phyloP scores from a whole-genome alignment of 2,329 filamentous ascomycete genomes.

The Cephalotrichum gorgonifer region DNA sequence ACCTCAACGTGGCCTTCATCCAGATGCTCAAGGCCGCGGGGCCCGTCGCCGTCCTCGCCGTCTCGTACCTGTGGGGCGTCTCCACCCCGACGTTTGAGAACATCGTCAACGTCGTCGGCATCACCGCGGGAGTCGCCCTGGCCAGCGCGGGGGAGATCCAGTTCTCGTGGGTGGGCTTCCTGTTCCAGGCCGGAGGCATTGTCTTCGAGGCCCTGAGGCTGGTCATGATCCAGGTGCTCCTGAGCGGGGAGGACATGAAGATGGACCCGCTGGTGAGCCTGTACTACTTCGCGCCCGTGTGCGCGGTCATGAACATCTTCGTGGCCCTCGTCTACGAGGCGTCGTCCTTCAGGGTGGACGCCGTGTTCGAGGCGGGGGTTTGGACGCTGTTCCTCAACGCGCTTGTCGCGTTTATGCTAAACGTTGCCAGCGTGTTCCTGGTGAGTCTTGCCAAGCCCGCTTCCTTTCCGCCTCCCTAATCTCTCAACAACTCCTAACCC shows the following conservation, averaged over 20 bases:
- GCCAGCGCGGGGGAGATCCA: slow-evolving; percentile 55
- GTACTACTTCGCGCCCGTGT: slow-evolving; percentile 84
- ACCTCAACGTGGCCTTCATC: slow-evolving; percentile 58
- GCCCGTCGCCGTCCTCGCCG: slow-evolving; percentile 56
- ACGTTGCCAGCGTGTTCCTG: slow-evolving; percentile 77
- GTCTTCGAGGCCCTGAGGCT: slow-evolving; percentile 72
- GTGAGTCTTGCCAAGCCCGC: slow-evolving; percentile 37
- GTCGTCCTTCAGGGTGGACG: slow-evolving; percentile 51
- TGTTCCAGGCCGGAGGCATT: slow-evolving; percentile 65
- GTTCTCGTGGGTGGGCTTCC: slow-evolving; percentile 55
- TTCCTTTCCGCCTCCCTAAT: neutral
- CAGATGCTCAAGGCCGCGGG: slow-evolving; percentile 63
- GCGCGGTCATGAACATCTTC: slow-evolving; percentile 68
- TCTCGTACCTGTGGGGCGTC: slow-evolving; percentile 49
- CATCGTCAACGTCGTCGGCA: slow-evolving; percentile 38
- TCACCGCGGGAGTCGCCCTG: slow-evolving; percentile 40
- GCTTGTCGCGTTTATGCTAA: slow-evolving; percentile 68
- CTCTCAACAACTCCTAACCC: neutral
- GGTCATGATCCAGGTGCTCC: slow-evolving; percentile 76
- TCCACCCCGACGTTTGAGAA: slow-evolving; percentile 33
- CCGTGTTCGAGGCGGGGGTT: slow-evolving; percentile 56
- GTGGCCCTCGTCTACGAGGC: slow-evolving; percentile 62
- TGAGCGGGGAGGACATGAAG: slow-evolving; percentile 66
- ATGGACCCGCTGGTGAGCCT: slow-evolving; percentile 84
- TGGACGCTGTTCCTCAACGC: slow-evolving; percentile 62